Percentiles rank a stretch among this genome's conserved stretches.
These are phyloP conservation scores for Neoarthrinium moseri DNA, from an alignment of 2,329 filamentous ascomycete genomes.

Conservation along the genomic window DNA sequence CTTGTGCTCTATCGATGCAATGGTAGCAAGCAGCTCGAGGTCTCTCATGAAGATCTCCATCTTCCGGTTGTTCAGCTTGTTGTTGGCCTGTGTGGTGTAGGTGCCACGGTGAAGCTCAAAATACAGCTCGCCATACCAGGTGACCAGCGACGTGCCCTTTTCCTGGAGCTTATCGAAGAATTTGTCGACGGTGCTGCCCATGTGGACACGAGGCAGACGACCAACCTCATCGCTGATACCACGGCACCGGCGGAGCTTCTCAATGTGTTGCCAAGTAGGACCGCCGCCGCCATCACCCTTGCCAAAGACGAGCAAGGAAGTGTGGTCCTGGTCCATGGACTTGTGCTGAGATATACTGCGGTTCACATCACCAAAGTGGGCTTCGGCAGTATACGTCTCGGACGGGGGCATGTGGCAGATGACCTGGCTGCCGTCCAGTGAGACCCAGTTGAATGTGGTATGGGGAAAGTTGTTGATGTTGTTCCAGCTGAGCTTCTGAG, in stretches of 20 bases:
- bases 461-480: slow-evolving; percentile 99
- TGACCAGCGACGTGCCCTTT: slow-evolving; percentile 77
- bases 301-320: slow-evolving; percentile 88
- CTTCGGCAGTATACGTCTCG: slow-evolving; percentile 93
- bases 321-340: slow-evolving; percentile 89
- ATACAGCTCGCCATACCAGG: slow-evolving; percentile 98
- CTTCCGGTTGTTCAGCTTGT: slow-evolving; percentile 90
- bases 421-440: slow-evolving; percentile 92
- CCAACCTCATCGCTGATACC: slow-evolving; percentile 87
- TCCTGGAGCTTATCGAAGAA: slow-evolving; percentile 86
- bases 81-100: slow-evolving; percentile 96
- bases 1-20: slow-evolving; percentile 72
- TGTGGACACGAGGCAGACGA: slow-evolving; percentile 79
- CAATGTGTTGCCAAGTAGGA: slow-evolving; percentile 88
- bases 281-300: slow-evolving; percentile 96
- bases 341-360: slow-evolving; percentile 91
- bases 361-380: slow-evolving; percentile 91
- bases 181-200: slow-evolving; percentile 88
- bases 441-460: slow-evolving; percentile 98
- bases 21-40: slow-evolving; percentile 81
- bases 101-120: slow-evolving; percentile 97
- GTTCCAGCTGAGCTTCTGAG: slow-evolving; percentile 99
- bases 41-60: slow-evolving; percentile 83
- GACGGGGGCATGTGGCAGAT: slow-evolving; percentile 96
- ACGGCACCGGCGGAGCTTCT: slow-evolving; percentile 90